phyloP scores from a whole-genome alignment of 108 stramenopile genomes.

The Cyclotella baltica region DNA sequence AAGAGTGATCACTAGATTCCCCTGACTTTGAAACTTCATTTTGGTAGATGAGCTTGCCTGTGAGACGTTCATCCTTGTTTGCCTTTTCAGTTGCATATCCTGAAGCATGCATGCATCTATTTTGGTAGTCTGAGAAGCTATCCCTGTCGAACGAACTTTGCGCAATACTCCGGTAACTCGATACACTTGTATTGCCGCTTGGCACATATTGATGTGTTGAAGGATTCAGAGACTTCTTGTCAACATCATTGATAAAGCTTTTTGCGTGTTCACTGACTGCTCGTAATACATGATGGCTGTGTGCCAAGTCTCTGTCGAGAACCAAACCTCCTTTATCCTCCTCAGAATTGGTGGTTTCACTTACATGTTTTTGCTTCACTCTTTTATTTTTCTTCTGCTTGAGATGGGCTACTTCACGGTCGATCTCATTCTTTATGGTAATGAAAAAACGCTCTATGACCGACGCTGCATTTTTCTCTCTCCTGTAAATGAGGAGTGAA shows the following conservation, averaged over 20 bases:
- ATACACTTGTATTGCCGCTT: neutral
- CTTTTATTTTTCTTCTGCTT: constrained; percentile 57
- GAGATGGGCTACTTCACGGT: constrained; percentile 59
- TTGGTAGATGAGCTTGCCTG: neutral
- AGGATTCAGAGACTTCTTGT: too few species aligned
- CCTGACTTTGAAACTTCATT: neutral
- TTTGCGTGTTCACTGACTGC: too few species aligned
- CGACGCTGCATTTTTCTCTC: constrained; percentile 65
- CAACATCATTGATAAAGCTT: too few species aligned
- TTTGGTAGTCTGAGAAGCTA: neutral
- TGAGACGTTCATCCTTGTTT: neutral
- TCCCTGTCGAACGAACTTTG: neutral
- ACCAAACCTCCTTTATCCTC: constrained; percentile 1
- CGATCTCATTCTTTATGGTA: constrained; percentile 69
- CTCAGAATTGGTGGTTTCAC: constrained; percentile 5
- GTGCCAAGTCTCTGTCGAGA: too few species aligned
- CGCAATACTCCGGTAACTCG: neutral
- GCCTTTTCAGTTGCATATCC: too few species aligned
- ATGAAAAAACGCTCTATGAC: constrained; percentile 79
- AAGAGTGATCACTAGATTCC: neutral
- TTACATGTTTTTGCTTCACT: neutral
- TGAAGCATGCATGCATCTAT: constrained; percentile 1
- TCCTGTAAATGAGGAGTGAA: constrained; percentile 19
- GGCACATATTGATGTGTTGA: neutral
- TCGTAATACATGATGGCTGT: neutral